Evolutionary conservation across 2,329 filamentous ascomycete genomes (phyloP).

Genomic region (Pseudocercospora eumusae): DNA sequence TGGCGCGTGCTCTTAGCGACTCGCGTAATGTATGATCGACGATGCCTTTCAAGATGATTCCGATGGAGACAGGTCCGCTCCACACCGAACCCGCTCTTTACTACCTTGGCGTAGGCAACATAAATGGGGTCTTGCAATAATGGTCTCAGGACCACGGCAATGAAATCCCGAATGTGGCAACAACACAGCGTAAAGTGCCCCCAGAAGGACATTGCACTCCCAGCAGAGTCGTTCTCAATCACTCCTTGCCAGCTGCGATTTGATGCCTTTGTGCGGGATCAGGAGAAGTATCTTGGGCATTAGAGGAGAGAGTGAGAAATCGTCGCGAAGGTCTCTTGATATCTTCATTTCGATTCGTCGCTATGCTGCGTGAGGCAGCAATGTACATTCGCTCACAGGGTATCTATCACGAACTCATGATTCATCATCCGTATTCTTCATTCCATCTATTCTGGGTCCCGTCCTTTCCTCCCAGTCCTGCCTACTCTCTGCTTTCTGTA

Average conservation of each 20-base stretch:
- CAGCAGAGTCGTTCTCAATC: background rate
- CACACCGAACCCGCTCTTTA: background rate
- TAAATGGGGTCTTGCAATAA: background rate
- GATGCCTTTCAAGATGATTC: constrained; percentile 7
- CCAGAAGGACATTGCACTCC: background rate
- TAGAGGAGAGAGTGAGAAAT: background rate
- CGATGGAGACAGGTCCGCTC: constrained; percentile 3
- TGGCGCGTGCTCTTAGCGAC: background rate
- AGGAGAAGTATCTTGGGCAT: background rate
- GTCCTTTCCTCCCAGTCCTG: background rate
- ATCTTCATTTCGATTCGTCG: background rate
- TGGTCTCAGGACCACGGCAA: background rate
- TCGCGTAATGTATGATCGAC: background rate
- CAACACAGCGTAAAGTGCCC: background rate
- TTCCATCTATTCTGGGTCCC: background rate
- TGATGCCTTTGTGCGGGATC: background rate
- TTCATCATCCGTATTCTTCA: background rate
- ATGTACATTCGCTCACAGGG: background rate
- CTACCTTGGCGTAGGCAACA: background rate
- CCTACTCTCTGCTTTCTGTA: background rate
- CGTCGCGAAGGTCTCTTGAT: background rate
- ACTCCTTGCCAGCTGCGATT: background rate
- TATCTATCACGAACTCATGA: background rate
- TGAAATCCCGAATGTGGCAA: background rate
- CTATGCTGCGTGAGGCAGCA: background rate